phyloP scores from a whole-genome alignment of 2,329 filamentous ascomycete species.

The Ophiobolus disseminans region DNA sequence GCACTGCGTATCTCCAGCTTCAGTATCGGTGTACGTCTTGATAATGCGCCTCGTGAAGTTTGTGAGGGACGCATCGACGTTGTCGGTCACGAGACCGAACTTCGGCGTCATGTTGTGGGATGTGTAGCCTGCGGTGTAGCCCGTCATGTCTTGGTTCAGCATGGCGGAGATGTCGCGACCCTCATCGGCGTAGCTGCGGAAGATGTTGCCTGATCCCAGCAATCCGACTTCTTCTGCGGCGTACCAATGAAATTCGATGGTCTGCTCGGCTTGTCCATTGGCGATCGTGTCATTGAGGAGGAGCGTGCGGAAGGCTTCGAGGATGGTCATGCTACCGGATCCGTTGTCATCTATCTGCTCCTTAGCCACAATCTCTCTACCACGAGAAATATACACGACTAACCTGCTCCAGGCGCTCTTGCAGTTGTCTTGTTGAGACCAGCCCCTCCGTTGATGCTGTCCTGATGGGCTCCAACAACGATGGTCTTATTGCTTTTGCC shows the following conservation, averaged over 20 bases:
- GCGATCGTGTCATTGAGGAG: slow-evolving; percentile 72
- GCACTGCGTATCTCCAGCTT: slow-evolving; percentile 83
- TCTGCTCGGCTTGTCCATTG: slow-evolving; percentile 76
- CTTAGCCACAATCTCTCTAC: slow-evolving; percentile 45
- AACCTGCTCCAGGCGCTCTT: slow-evolving; percentile 79
- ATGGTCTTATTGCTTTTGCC: slow-evolving; percentile 82
- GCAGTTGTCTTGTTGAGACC: slow-evolving; percentile 58
- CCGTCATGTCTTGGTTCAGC: slow-evolving; percentile 94
- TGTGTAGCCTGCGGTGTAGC: slow-evolving; percentile 81
- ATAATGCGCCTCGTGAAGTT: slow-evolving; percentile 88
- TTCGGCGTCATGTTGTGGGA: slow-evolving; percentile 81
- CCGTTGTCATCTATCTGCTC: slow-evolving; percentile 90
- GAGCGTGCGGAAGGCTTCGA: slow-evolving; percentile 83
- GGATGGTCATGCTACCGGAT: slow-evolving; percentile 87
- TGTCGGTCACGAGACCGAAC: slow-evolving; percentile 91
- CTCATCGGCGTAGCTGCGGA: slow-evolving; percentile 75
- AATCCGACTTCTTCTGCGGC: slow-evolving; percentile 86
- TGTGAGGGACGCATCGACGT: slow-evolving; percentile 79
- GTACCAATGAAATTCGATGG: slow-evolving; percentile 96
- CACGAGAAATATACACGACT: no score
- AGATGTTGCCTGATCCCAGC: slow-evolving; percentile 86
- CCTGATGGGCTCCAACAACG: slow-evolving; percentile 81
- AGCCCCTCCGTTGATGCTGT: slow-evolving; percentile 83
- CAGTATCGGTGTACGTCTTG: slow-evolving; percentile 83
- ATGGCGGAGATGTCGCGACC: slow-evolving; percentile 84